Evolutionary conservation across 2,329 filamentous ascomycete genomes (phyloP).

Genomic region (Nemania sp.): DNA sequence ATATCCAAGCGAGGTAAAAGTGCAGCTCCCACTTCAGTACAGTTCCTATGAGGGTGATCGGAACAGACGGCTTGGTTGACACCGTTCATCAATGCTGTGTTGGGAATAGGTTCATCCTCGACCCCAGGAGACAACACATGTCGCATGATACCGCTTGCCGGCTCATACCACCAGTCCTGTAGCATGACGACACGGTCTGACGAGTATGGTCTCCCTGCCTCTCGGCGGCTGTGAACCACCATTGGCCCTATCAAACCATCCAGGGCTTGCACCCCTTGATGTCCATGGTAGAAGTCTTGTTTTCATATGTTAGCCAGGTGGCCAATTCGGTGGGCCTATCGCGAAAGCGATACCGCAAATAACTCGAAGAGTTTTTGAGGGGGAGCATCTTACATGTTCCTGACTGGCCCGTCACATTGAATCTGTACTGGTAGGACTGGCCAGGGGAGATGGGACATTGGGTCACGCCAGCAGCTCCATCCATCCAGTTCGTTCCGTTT

Average conservation of each 20-base stretch:
- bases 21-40: constrained; percentile 46
- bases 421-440: constrained; percentile 67
- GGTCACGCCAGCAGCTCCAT: constrained; percentile 69
- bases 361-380: background rate
- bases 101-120: constrained; percentile 49
- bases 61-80: constrained; percentile 48
- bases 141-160: constrained; percentile 45
- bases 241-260: constrained; percentile 70
- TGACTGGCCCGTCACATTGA: constrained; percentile 59
- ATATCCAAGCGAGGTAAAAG: constrained; percentile 51
- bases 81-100: constrained; percentile 53
- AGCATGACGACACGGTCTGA: constrained; percentile 67
- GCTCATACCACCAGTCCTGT: constrained; percentile 71
- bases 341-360: background rate
- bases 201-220: constrained; percentile 56
- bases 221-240: constrained; percentile 62
- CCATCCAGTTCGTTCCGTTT: constrained; percentile 75
- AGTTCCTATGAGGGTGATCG: constrained; percentile 45
- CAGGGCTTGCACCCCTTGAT: constrained; percentile 65
- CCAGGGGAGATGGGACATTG: constrained; percentile 70
- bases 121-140: constrained; percentile 47
- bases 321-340: background rate
- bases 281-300: constrained; percentile 48
- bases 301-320: constrained; percentile 26
- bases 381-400: constrained; percentile 43